These are phyloP conservation scores for Aegilops sharonensis DNA, from an alignment of 176 grass and related monocot species.

Conservation along the genomic window DNA sequence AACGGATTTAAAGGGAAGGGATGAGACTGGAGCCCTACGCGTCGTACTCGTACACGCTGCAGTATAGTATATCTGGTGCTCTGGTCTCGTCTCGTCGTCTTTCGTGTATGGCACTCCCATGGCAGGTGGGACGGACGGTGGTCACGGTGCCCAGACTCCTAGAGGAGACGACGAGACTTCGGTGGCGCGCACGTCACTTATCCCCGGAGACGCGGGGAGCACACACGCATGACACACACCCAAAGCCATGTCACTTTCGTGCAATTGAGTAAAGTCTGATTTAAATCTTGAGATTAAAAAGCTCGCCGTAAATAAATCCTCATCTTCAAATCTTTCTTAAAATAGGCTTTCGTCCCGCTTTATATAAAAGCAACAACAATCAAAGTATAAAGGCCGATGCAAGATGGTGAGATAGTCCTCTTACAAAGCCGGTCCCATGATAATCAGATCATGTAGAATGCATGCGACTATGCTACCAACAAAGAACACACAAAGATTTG, in stretches of 20 bases:
- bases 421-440: too few relatives aligned
- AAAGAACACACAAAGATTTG: too few relatives aligned
- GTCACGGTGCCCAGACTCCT: not conserved
- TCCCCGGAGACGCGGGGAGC: not conserved
- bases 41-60: not conserved
- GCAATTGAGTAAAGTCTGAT: too few relatives aligned
- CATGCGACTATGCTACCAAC: too few relatives aligned
- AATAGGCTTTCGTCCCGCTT: too few relatives aligned
- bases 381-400: too few relatives aligned
- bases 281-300: too few relatives aligned
- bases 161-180: not conserved
- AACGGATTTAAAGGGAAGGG: not conserved
- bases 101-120: not conserved
- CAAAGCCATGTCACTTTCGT: not conserved
- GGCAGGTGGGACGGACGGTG: not conserved
- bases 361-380: too few relatives aligned
- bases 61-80: not conserved
- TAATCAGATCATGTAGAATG: too few relatives aligned
- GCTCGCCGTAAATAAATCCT: too few relatives aligned
- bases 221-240: not conserved
- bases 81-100: not conserved
- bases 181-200: not conserved
- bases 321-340: too few relatives aligned
- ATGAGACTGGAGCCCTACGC: not conserved
- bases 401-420: too few relatives aligned